Base-by-base conservation (phyloP, 78 protist species). In the Creolimax fragrantissima region DNA sequence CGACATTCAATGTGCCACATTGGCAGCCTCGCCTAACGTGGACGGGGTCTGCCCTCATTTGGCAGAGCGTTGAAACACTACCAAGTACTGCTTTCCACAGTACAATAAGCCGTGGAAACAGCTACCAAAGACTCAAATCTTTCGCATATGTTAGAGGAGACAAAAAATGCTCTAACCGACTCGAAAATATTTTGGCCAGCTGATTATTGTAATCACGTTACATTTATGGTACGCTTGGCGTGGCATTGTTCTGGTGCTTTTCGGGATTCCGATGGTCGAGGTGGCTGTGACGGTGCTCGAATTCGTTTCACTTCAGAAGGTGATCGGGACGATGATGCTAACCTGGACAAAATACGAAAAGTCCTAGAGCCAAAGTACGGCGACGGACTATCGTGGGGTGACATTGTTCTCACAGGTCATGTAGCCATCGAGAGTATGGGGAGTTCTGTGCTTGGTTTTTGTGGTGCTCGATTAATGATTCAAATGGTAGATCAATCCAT, bases 331-430 rank as follows among this genome's bases (percentile, higher is more conserved):
- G 96, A 93, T 91, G 94, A 95, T 93, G 74, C 93, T 11, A 93
- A 93, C 44, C 95, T 95, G 35, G 96, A 94, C 90, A 91, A 94
- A 84, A 93, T 91, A 2, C 90, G 94, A 3, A 1, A 39, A 3
- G 91, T 92, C 39, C 94, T 95, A 35, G 3, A 41, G 83, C 94
- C 96, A 36, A 93, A 95, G 89, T 91, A 93, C 32, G 96, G 96
- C 39, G 7, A 2, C 35, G 67, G 41, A 42, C 67, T 95, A n/a
- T 88, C 94, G 35, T 95, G 96, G 96, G 96, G 92, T 41, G 96
- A 95, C 39, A 67, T 95, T 35, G 41, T 95, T 3, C 81, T 93
- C 58, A 85, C 95, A 3, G 96, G 96, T 41, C 91, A 3, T 88
- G 4, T 43, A 32, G 96, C 96, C 17, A 3, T 92, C 85, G 89